Base-by-base conservation (phyloP, 352 stramenopile species). In the Albugo candida region DNA sequence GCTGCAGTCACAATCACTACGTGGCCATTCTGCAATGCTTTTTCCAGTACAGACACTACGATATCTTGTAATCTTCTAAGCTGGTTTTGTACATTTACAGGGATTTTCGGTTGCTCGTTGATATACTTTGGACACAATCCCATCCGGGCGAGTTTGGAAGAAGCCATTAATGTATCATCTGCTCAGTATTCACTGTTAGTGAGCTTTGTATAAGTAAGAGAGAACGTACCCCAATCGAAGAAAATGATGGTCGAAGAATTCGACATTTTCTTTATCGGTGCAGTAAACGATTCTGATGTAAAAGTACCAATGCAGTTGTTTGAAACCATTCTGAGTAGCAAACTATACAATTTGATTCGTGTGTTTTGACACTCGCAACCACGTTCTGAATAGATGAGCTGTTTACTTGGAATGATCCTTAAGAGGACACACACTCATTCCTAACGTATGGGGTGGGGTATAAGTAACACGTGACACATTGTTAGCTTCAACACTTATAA, bases 1-100 rank as follows among this genome's bases (percentile, higher is more conserved):
- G 83, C 83, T 4, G 85, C 85, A 1, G 83, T 95, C 31, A 95
- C 73, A 36, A 95, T 91, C 21, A 92, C 66, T 14, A 93, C 81
- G 13, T 70, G 69, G 20, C 80, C 82, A 49, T 70, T 81, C 2
- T 54, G 65, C 20, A 92, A 51, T 2, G 81, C 81, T 17, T 67
- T 68, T 41, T 81, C 60, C 1, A 95, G 59, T 6, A 94, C 52
- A 47, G 70, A 61, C 41, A 83, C 61, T n/a, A 86, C 81, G 17
- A 58, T 70, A 18, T 81, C 60, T 52, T 93, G 73, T 2, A 93
- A 64, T 51, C 74, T 63, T 31, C 70, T 67, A 12, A 95, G 63
- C 51, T 89, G 72, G 1, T 56, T 61, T 42, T 67, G 63, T n/a
- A 91, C 71, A 44, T 85, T 70, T 11, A 55, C 55, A 0, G 77